A percentile compares a stretch with the other conserved stretches of the same genome.
Evolutionary conservation across 768 basidiomycete species (phyloP).

Genomic region (Glaciozyma martinii): DNA sequence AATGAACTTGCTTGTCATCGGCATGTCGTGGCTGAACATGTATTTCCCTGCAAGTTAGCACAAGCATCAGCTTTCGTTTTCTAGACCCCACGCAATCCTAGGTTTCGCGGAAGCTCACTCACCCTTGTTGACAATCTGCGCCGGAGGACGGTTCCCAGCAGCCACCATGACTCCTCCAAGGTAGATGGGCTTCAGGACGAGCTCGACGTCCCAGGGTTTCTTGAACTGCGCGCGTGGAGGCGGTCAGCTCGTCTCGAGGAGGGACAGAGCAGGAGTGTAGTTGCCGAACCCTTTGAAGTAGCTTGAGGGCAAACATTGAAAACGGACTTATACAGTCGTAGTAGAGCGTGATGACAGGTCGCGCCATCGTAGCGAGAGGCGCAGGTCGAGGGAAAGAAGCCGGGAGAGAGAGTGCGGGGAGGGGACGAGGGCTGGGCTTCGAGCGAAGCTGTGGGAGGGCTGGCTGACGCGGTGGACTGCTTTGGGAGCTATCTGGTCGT

Average conservation of each 20-base stretch:
- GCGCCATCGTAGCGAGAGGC: neutral
- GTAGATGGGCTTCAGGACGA: conserved; percentile 21
- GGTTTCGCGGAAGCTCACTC: conserved; percentile 7
- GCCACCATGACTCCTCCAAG: conserved; percentile 25
- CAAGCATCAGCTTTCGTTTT: neutral
- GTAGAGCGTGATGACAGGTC: conserved; percentile 2
- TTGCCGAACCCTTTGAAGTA: neutral
- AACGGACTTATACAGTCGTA: conserved; percentile 18
- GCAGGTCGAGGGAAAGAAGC: too few species aligned
- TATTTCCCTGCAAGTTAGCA: neutral
- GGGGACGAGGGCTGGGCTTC: too few species aligned
- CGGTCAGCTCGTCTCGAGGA: neutral
- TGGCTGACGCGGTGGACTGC: too few species aligned
- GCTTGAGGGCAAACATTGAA: conserved; percentile 13
- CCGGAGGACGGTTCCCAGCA: conserved; percentile 21
- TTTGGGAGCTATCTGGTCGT: too few species aligned
- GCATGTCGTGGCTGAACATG: conserved; percentile 9
- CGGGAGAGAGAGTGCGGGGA: too few species aligned
- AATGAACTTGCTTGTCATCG: conserved; percentile 7
- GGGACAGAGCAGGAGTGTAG: neutral
- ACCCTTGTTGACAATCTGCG: conserved; percentile 24
- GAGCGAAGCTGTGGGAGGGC: too few species aligned
- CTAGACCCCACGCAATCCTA: too few species aligned
- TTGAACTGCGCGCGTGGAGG: conserved; percentile 5
- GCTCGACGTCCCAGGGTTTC: conserved; percentile 8